Percentiles rank a stretch among this genome's conserved stretches.
Evolutionary conservation across 257 asterid species (phyloP).

Genomic region (Sherardia arvensis): DNA sequence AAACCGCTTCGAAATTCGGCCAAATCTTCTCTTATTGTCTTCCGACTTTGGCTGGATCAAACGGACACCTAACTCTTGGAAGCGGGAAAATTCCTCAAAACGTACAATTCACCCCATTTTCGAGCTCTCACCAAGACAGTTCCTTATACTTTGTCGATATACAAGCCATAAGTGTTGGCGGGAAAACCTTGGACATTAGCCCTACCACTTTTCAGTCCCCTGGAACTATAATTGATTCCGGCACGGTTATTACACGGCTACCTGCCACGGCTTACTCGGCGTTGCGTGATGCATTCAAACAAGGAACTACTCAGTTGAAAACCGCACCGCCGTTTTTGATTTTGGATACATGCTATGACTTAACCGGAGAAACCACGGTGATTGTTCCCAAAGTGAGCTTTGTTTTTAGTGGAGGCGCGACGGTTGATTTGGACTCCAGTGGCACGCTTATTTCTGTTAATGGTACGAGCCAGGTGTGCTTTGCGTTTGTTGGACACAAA

Average conservation of each 20-base stretch:
- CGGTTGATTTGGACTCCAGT: constrained; percentile 23
- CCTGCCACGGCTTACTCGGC: constrained; percentile 44
- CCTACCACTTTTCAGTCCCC: constrained; percentile 33
- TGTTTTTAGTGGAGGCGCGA: constrained; percentile 36
- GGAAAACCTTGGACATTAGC: constrained; percentile 27
- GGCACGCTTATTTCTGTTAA: constrained; percentile 23
- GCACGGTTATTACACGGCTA: constrained; percentile 65
- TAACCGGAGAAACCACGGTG: constrained; percentile 23
- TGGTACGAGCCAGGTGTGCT: constrained; percentile 25
- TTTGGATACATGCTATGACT: constrained; percentile 65
- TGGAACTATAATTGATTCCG: constrained; percentile 64
- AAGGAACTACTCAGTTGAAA: constrained; percentile 33
- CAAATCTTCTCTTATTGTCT: constrained; percentile 71
- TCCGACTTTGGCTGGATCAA: constrained; percentile 39
- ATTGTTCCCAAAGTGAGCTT: constrained; percentile 39
- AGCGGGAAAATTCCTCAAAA: constrained; percentile 7
- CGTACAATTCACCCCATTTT: constrained; percentile 42
- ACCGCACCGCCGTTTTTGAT: constrained; percentile 34
- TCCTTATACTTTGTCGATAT: constrained; percentile 45
- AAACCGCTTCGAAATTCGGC: constrained; percentile 42
- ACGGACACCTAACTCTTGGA: constrained; percentile 62
- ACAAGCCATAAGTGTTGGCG: constrained; percentile 36
- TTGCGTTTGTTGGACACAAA: constrained; percentile 49
- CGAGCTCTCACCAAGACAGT: constrained; percentile 11
- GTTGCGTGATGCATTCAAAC: constrained; percentile 31